Percentiles rank a stretch among this genome's conserved stretches.
Conservation (phyloP, 495 filamentous ascomycete species). For the Aeminium ludgeri region DNA sequence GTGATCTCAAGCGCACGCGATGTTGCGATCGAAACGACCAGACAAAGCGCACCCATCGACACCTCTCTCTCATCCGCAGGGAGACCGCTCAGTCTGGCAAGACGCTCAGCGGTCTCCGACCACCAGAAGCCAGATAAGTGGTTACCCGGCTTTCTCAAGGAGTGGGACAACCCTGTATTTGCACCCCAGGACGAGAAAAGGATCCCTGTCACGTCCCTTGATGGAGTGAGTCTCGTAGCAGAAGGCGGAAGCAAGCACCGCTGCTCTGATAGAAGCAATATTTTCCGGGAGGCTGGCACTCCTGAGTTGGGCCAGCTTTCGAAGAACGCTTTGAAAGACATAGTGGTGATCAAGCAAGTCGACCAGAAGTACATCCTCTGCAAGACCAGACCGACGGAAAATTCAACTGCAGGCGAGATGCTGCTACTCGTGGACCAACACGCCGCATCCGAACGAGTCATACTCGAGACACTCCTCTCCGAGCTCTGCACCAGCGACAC, state of each 20-base stretch:
- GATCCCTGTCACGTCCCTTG: slow-evolving; percentile 29
- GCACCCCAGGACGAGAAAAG: slow-evolving; percentile 28
- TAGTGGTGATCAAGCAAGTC: slow-evolving; percentile 61
- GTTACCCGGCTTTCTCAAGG: slow-evolving; percentile 23
- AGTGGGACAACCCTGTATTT: slow-evolving; percentile 52
- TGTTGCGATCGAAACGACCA: neutral
- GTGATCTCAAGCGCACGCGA: no score
- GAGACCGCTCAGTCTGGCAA: slow-evolving; percentile 1
- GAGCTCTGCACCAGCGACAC: slow-evolving; percentile 28
- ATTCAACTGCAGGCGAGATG: slow-evolving; percentile 14
- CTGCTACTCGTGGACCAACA: slow-evolving; percentile 85
- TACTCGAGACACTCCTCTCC: slow-evolving; percentile 51
- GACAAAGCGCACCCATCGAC: slow-evolving; percentile 7
- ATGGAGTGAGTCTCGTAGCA: slow-evolving; percentile 12
- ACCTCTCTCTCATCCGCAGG: slow-evolving; percentile 2
- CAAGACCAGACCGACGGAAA: slow-evolving; percentile 28
- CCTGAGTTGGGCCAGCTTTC: slow-evolving; percentile 40
- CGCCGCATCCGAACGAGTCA: slow-evolving; percentile 78
- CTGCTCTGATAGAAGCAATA: slow-evolving; percentile 19
- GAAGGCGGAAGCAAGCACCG: slow-evolving; percentile 3
- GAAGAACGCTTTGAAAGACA: slow-evolving; percentile 42
- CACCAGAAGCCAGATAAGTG: slow-evolving; percentile 19
- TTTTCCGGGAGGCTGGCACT: slow-evolving; percentile 18
- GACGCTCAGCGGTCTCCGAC: slow-evolving; percentile 2
- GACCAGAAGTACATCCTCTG: slow-evolving; percentile 79